Percentiles rank a stretch among this genome's conserved stretches.
phyloP scores from a whole-genome alignment of 192 early-diverging fungal species.

The Phlyctochytrium planicorne region DNA sequence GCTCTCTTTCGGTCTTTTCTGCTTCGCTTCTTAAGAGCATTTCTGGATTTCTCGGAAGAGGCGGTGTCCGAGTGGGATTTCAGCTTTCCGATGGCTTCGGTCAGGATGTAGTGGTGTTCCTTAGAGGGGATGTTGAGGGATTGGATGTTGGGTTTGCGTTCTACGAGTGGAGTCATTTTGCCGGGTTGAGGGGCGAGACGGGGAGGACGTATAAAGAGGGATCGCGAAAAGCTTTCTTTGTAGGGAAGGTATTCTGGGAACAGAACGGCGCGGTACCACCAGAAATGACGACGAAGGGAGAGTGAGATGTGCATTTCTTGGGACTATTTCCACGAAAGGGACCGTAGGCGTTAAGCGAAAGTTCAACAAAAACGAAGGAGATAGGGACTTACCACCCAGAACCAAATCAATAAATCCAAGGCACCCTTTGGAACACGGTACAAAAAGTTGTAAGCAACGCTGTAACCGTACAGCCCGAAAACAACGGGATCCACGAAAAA shows the following conservation, averaged over 20 bases:
- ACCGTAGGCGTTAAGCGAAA: neutral
- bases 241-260: slow-evolving; percentile 37
- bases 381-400: slow-evolving; percentile 38
- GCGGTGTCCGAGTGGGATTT: no score
- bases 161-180: no score
- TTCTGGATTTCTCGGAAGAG: no score
- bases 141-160: no score
- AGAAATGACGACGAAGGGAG: slow-evolving; percentile 50
- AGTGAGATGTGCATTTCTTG: slow-evolving; percentile 63
- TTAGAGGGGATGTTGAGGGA: no score
- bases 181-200: no score
- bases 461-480: slow-evolving; percentile 60
- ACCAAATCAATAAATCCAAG: slow-evolving; percentile 46
- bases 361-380: neutral
- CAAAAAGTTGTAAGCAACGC: slow-evolving; percentile 60
- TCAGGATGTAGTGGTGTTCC: no score
- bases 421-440: slow-evolving; percentile 28
- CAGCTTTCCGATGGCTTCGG: no score
- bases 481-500: slow-evolving; percentile 68
- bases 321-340: slow-evolving; percentile 13
- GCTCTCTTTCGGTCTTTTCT: no score
- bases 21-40: no score
- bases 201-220: no score
- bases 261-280: slow-evolving; percentile 31
- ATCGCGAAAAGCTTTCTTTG: no score